A percentile compares a stretch with the other conserved stretches of the same genome.
Evolutionary conservation across 768 basidiomycete genomes (phyloP).

Genomic region (Russula virescens): DNA sequence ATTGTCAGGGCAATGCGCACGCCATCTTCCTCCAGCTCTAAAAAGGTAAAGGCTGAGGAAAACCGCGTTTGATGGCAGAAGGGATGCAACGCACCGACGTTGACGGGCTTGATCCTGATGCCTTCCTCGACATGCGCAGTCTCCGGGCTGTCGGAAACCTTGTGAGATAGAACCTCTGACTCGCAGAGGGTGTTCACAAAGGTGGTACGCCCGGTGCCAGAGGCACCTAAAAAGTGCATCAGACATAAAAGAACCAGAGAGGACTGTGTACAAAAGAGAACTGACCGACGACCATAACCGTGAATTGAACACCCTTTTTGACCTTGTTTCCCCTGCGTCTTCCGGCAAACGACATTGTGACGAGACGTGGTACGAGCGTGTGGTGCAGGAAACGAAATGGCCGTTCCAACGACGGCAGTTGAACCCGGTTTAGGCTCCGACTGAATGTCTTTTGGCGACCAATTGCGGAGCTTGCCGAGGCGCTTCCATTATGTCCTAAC

Average conservation of each 20-base stretch:
- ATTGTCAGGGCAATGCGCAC: conserved; percentile 97
- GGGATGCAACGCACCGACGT: conserved; percentile 63
- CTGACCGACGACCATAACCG: conserved; percentile 95
- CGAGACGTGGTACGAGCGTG: conserved; percentile 24
- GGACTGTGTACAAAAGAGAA: conserved; percentile 25
- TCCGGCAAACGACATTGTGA: conserved; percentile 73
- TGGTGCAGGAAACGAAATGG: conserved; percentile 22
- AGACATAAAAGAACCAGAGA: conserved; percentile 13
- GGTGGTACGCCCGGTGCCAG: conserved; percentile 95
- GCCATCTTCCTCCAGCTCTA: conserved; percentile 97
- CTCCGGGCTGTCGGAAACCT: conserved; percentile 76
- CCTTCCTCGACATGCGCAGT: conserved; percentile 92
- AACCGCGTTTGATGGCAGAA: background rate
- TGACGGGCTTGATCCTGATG: conserved; percentile 90
- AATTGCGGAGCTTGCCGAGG: background rate
- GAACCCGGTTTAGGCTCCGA: conserved; percentile 21
- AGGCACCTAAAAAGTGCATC: conserved; percentile 62
- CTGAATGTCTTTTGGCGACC: background rate
- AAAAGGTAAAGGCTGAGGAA: background rate
- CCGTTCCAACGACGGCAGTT: conserved; percentile 23
- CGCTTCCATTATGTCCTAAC: background rate
- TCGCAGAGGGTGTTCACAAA: conserved; percentile 99
- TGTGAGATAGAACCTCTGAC: conserved; percentile 85
- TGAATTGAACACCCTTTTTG: conserved; percentile 99
- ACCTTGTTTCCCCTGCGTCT: conserved; percentile 89